These are phyloP conservation scores for Emergomyces pasteurianus DNA, from an alignment of 2,329 filamentous ascomycete genomes.

Conservation along the genomic window DNA sequence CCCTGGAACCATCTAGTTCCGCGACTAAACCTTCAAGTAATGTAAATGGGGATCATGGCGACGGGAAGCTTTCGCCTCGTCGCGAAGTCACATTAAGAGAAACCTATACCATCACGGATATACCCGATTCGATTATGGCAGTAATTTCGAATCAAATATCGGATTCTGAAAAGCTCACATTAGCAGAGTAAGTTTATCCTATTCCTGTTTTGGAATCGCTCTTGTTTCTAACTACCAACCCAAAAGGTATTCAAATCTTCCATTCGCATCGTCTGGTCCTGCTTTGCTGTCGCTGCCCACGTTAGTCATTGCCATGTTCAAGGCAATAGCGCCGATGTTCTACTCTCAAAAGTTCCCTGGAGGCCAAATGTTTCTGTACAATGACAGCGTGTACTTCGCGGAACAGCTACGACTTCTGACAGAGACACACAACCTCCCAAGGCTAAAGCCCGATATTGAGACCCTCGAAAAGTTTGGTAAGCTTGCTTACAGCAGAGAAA, in stretches of 20 bases:
- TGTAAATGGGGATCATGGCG: slow-evolving; percentile 12
- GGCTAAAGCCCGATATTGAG: slow-evolving; percentile 43
- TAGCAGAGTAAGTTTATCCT: slow-evolving; percentile 23
- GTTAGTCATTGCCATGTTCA: slow-evolving; percentile 39
- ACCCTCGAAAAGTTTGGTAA: slow-evolving; percentile 48
- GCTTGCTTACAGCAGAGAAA: slow-evolving; percentile 50
- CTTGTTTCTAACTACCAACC: slow-evolving; percentile 1
- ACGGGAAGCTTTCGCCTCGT: slow-evolving; percentile 12
- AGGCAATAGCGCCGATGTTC: slow-evolving; percentile 36
- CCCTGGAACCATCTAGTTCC: slow-evolving; percentile 8
- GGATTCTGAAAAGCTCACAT: slow-evolving; percentile 29
- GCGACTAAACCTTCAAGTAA: slow-evolving; percentile 13
- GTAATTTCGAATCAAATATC: slow-evolving; percentile 31
- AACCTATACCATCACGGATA: slow-evolving; percentile 75
- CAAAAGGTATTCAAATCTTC: slow-evolving; percentile 20
- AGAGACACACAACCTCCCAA: slow-evolving; percentile 35
- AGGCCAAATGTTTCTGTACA: slow-evolving; percentile 54
- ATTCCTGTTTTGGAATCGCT: background rate
- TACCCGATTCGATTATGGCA: slow-evolving; percentile 61
- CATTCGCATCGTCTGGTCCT: slow-evolving; percentile 30
- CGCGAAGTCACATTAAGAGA: slow-evolving; percentile 70
- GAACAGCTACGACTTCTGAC: slow-evolving; percentile 41
- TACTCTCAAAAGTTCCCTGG: slow-evolving; percentile 34
- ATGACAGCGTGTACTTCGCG: slow-evolving; percentile 48
- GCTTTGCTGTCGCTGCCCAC: slow-evolving; percentile 36